Base-by-base conservation (phyloP, 2,329 filamentous ascomycete genomes). In the Seiridium cupressi region DNA sequence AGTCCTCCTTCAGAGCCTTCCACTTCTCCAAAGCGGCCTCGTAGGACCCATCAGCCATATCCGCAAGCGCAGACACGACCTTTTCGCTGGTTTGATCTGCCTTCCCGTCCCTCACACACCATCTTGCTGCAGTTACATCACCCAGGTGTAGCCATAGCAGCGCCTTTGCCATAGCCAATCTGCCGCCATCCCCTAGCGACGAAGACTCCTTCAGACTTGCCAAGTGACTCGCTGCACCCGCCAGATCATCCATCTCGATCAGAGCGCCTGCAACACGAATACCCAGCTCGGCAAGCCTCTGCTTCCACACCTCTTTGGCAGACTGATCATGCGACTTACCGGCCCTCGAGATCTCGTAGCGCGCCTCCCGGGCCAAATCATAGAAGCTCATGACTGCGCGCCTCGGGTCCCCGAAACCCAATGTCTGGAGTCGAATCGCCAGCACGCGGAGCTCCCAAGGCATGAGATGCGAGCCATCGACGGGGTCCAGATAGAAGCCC, bases 381-480 rank as follows among this genome's bases (percentile, higher is more conserved):
- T 97, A 96, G 72, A 96, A 92, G 49, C 90, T 91, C 82, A 95
- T 94, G 60, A 99, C 89, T 3, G 91, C 90, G 62, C 93, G 84
- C 4, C 94, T 84, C 55, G 89, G 86, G 74, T 99, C 95, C 3
- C 89, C 89, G 64, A 95, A 96, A 1, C 92, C 92, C 51, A 97
- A 84, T 0, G 91, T 92, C 66, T 96, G 92, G 26, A 98, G 81
- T 1, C 93, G 85, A 7, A 97, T 90, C 5, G 89, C 88, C 13
- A 98, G 81, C 3, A 97, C 84, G 5, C 95, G 86, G 57, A 99
- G 81, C 47, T 89, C 84, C 93, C 95, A 99, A 0, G 94, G 94
- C 0, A 94, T 90, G 0, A 96, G 81, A 70, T 90, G 89, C 58
- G 77, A 75, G 26, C 79, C 83, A 0, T 76, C 81, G 32, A 73